Percentiles rank a stretch among this genome's conserved stretches.
phyloP scores from a whole-genome alignment of 192 early-diverging fungal genomes.

The Backusella sp. region DNA sequence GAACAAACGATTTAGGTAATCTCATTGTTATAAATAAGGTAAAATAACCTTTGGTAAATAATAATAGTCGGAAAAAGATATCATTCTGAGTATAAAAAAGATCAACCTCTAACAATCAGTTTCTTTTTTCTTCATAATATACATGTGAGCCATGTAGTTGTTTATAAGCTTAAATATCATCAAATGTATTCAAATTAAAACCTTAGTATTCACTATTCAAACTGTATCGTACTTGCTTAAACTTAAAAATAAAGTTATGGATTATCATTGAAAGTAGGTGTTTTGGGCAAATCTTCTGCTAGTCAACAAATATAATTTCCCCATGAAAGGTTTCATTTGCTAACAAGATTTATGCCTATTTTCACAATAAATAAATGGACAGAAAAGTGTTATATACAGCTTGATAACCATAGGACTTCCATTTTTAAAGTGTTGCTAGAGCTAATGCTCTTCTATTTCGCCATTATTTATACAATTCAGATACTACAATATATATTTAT shows the following conservation, averaged over 20 bases:
- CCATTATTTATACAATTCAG: background rate
- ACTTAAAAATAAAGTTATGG: background rate
- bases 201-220: too few relatives aligned
- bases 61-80: too few relatives aligned
- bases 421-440: background rate
- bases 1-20: background rate
- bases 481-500: background rate
- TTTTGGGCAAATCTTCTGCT: too few relatives aligned
- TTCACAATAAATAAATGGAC: background rate
- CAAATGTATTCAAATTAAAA: too few relatives aligned
- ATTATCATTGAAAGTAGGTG: too few relatives aligned
- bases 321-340: background rate
- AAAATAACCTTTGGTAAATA: too few relatives aligned
- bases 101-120: too few relatives aligned
- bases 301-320: background rate
- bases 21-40: background rate
- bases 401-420: background rate
- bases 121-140: too few relatives aligned
- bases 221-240: background rate
- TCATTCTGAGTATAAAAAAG: too few relatives aligned
- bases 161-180: too few relatives aligned
- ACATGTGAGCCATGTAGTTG: too few relatives aligned
- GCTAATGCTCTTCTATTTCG: background rate
- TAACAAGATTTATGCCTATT: background rate
- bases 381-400: background rate